Percentiles rank a stretch among this genome's conserved stretches.
phyloP scores from a whole-genome alignment of 352 stramenopile species.

The Phytophthora fragariae region DNA sequence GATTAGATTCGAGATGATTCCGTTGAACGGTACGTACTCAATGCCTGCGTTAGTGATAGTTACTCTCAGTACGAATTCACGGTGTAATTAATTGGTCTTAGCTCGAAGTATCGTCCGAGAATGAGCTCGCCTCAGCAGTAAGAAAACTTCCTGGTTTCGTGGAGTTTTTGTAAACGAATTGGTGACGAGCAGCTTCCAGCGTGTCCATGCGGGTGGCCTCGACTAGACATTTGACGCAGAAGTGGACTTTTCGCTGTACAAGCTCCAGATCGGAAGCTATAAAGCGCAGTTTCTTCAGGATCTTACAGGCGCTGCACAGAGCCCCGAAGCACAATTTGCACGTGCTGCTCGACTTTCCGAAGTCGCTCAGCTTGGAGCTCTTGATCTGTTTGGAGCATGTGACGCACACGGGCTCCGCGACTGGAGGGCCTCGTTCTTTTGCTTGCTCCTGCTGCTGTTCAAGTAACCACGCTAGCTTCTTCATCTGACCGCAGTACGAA shows the following conservation, averaged over 20 bases:
- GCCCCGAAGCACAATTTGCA: slow-evolving; percentile 33
- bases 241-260: slow-evolving; percentile 33
- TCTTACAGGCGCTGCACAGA: slow-evolving; percentile 32
- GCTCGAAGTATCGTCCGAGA: slow-evolving; percentile 11
- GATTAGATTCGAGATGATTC: too few relatives aligned
- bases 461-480: slow-evolving; percentile 42
- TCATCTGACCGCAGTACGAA: slow-evolving; percentile 43
- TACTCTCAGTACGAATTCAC: too few relatives aligned
- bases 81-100: not conserved
- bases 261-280: slow-evolving; percentile 28
- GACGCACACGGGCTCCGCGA: slow-evolving; percentile 8
- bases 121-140: slow-evolving; percentile 17
- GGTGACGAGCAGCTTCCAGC: slow-evolving; percentile 24
- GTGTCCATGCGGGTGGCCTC: slow-evolving; percentile 31
- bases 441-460: slow-evolving; percentile 26
- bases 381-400: slow-evolving; percentile 29
- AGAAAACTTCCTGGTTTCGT: slow-evolving; percentile 17
- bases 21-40: too few relatives aligned
- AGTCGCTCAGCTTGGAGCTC: slow-evolving; percentile 9
- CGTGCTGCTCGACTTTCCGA: slow-evolving; percentile 26
- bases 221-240: slow-evolving; percentile 39
- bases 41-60: too few relatives aligned
- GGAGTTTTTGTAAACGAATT: slow-evolving; percentile 33
- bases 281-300: slow-evolving; percentile 37
- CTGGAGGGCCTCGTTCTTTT: slow-evolving; percentile 9